A percentile compares a stretch with the other conserved stretches of the same genome.
These are phyloP conservation scores for Pichia sp. DNA, from an alignment of 1,139 yeast species.

Conservation along the genomic window DNA sequence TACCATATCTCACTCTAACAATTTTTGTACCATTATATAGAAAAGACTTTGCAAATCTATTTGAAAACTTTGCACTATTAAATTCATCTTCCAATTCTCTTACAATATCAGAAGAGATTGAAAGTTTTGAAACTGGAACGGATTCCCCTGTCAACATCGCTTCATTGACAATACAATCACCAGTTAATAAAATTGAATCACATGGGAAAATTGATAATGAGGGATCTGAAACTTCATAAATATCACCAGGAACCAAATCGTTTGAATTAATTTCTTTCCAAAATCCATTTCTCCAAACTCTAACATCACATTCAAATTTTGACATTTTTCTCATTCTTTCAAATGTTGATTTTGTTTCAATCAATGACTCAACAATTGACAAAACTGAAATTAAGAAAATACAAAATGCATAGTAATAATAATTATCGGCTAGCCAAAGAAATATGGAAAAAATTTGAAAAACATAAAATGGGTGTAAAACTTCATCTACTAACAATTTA, in stretches of 20 bases:
- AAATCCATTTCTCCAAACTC: constrained; percentile 88
- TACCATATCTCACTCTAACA: constrained; percentile 66
- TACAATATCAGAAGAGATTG: constrained; percentile 60
- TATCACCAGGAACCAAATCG: constrained; percentile 95
- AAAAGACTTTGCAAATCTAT: constrained; percentile 63
- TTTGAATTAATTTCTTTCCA: constrained; percentile 79
- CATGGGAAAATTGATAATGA: constrained; percentile 70
- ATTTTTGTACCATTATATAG: constrained; percentile 85
- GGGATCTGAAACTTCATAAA: constrained; percentile 76
- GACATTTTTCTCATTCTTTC: constrained; percentile 69
- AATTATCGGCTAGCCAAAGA: constrained; percentile 87
- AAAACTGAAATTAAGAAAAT: constrained; percentile 78
- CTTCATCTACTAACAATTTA: constrained; percentile 74
- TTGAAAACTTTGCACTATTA: constrained; percentile 49
- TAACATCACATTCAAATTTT: constrained; percentile 64
- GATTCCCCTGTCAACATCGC: constrained; percentile 62
- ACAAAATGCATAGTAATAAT: constrained; percentile 89
- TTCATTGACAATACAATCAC: constrained; percentile 91
- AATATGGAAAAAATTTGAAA: constrained; percentile 89
- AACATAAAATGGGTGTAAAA: constrained; percentile 87
- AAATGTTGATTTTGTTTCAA: constrained; percentile 78
- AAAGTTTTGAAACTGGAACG: constrained; percentile 82
- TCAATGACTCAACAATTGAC: constrained; percentile 69
- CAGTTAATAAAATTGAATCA: constrained; percentile 78
- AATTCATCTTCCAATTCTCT: constrained; percentile 48